These are phyloP conservation scores for Myrica gale DNA, from an alignment of 306 rosid genomes.

Conservation along the genomic window DNA sequence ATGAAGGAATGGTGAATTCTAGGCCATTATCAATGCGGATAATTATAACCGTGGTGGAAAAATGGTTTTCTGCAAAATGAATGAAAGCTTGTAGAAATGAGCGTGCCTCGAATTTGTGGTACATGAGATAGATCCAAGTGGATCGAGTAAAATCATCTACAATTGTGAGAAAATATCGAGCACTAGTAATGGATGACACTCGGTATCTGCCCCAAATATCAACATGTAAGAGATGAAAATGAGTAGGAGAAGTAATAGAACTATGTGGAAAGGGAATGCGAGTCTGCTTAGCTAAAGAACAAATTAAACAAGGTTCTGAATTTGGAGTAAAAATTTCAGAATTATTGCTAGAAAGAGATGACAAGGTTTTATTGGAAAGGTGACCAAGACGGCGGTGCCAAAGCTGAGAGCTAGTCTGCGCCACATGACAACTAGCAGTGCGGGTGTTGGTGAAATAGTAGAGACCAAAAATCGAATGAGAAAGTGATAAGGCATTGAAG, in stretches of 20 bases:
- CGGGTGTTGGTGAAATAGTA: no score
- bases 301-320: background rate
- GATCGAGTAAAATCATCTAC: background rate
- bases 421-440: no score
- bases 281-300: background rate
- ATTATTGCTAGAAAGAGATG: no score
- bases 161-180: background rate
- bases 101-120: no score
- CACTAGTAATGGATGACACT: background rate
- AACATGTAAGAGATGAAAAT: no score
- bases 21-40: background rate
- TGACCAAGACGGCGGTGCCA: background rate
- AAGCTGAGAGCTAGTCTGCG: no score
- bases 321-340: background rate
- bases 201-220: background rate
- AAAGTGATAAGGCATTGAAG: background rate
- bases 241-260: no score
- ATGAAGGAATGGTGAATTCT: background rate
- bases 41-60: background rate
- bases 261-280: background rate
- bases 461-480: background rate
- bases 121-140: background rate
- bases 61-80: background rate
- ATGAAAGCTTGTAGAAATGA: background rate
- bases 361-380: background rate